These are phyloP conservation scores for Epichloe sibirici DNA, from an alignment of 2,329 filamentous ascomycete genomes.

Conservation along the genomic window DNA sequence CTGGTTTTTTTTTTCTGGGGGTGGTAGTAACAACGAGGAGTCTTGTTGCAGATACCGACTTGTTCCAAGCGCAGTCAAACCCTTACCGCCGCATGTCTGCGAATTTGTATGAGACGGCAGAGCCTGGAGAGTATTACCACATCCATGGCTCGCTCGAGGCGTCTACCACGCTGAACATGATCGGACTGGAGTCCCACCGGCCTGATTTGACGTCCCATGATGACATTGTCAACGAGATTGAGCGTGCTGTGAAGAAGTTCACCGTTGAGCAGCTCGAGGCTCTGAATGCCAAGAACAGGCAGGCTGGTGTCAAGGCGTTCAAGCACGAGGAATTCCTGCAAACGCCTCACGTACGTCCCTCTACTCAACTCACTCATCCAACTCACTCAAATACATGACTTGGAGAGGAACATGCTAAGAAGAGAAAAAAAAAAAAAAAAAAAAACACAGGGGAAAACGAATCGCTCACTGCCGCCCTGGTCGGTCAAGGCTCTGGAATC, in stretches of 20 bases:
- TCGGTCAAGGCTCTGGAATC: conserved; percentile 38
- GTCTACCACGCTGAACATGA: conserved; percentile 55
- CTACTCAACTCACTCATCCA: not conserved
- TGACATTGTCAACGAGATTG: conserved; percentile 46
- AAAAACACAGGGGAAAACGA: conserved; percentile 27
- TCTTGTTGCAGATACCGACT: conserved; percentile 49
- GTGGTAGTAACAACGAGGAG: not conserved
- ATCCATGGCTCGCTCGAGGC: conserved; percentile 66
- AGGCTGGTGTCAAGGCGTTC: conserved; percentile 48
- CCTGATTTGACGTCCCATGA: conserved; percentile 49
- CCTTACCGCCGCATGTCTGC: conserved; percentile 61
- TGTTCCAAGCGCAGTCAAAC: conserved; percentile 57
- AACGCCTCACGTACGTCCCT: conserved; percentile 30
- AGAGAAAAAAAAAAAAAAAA: conserved; percentile 18
- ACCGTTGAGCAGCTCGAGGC: conserved; percentile 43
- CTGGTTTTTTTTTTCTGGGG: no score
- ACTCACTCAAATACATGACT: no score
- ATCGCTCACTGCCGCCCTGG: conserved; percentile 31
- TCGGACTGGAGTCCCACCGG: conserved; percentile 50
- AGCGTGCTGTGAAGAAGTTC: conserved; percentile 42
- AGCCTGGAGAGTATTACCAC: conserved; percentile 57
- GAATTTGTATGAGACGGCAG: conserved; percentile 57
- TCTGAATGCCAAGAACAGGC: conserved; percentile 41
- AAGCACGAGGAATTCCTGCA: conserved; percentile 47
- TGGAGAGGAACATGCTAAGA: no score